A percentile compares a stretch with the other conserved stretches of the same genome.
Conservation (phyloP, 2,329 filamentous ascomycete genomes). For the Westerdykella ornata region DNA sequence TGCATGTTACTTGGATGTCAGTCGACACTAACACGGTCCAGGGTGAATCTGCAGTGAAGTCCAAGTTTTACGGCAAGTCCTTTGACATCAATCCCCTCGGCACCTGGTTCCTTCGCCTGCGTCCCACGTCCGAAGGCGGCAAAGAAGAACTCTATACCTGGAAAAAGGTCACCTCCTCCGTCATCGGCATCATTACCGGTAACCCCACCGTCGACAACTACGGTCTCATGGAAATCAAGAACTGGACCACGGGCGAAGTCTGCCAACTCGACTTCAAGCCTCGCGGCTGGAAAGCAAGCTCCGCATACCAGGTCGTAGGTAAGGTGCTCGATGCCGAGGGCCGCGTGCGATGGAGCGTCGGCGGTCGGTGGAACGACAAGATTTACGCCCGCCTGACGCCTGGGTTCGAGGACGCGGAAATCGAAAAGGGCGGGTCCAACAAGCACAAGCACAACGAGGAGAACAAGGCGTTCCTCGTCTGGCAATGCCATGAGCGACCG, state of each 20-base stretch:
- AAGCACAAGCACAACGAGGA: constrained; percentile 49
- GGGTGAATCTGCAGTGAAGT: constrained; percentile 90
- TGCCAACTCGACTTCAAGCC: constrained; percentile 88
- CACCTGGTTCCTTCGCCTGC: constrained; percentile 89
- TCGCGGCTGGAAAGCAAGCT: constrained; percentile 90
- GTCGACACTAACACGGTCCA: constrained; percentile 29
- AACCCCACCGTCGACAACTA: constrained; percentile 98
- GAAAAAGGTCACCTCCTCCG: constrained; percentile 97
- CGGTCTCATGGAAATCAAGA: constrained; percentile 93
- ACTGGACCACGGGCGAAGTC: constrained; percentile 92
- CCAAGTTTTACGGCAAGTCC: constrained; percentile 94
- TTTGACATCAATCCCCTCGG: constrained; percentile 96
- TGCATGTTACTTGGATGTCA: background rate
- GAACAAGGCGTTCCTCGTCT: constrained; percentile 78
- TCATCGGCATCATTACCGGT: constrained; percentile 97
- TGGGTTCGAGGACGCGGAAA: constrained; percentile 72
- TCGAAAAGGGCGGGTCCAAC: constrained; percentile 35
- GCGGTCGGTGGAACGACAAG: constrained; percentile 95
- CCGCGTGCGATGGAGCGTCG: constrained; percentile 80
- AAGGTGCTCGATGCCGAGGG: constrained; percentile 75
- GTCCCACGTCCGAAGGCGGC: constrained; percentile 59
- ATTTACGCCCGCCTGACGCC: constrained; percentile 90
- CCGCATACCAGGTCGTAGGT: constrained; percentile 80
- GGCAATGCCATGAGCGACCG: constrained; percentile 80
- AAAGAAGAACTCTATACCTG: constrained; percentile 87